Base-by-base conservation (phyloP, 805 yeast species). In the Isabelozyma pseudorhagii region DNA sequence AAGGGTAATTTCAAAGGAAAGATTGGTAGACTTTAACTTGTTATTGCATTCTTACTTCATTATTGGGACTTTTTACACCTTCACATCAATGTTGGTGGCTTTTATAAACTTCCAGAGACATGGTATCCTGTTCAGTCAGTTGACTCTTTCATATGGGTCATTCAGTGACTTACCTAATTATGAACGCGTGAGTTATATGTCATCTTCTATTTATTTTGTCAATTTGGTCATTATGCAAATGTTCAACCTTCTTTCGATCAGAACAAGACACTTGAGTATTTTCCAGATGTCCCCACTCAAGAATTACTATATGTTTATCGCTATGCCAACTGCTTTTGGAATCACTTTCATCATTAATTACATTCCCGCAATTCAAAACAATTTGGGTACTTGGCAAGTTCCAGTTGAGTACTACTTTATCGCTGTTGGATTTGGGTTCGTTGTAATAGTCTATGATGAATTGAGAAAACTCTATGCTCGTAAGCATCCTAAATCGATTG, bases 141-240 rank as follows among this genome's bases (percentile, higher is more conserved):
- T 77, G 45, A 51, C 69, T 9, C 58, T 74, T 47, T 60, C 68
- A 10, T 77, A 71, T 54, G 75, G 77, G 14, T 38, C 58, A 5
- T 66, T 59, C 43, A 60, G 58, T 27, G 50, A 50, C 8, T 44
- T 61, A 15, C 52, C 64, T 6, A 55, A 62, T 9, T 61, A 69
- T 38, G 52, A 47, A 5, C 48, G 63, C 13, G 47, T 62, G 29
- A 56, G 58, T 45, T 63, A 61, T 40, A 59, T 59, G 27, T 72
- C 78, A 2, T 73, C 79, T 1, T 71, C 79, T 2, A 70, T 77
- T 42, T 78, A 77, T 59, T 78, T 78, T 54, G 63, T 68, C 41
- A 76, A 74, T 44, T 62, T 78, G 66, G 80, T 78, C 5, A 67
- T 77, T 39, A 59, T 77, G 68, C 82, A 78, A 55, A 66, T 70